Conservation (phyloP, 345 rosid genomes). For the Eucalyptus sideroxylon region DNA sequence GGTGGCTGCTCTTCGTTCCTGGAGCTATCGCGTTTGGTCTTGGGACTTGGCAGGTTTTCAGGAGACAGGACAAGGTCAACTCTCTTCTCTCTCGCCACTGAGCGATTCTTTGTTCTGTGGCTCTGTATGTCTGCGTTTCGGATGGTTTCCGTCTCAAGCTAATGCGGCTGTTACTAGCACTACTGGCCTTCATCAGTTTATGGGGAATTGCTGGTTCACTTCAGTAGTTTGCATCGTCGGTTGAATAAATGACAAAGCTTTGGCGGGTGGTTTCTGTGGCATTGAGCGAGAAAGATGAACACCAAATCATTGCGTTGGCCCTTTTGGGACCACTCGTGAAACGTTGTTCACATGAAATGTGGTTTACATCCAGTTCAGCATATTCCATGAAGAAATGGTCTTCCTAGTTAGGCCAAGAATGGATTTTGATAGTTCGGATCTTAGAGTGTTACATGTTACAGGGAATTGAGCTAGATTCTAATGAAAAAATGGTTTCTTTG, state of each 20-base stretch:
- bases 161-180: not conserved
- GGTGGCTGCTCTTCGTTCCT: conserved; percentile 69
- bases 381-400: not conserved
- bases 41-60: conserved; percentile 93
- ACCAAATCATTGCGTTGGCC: not conserved
- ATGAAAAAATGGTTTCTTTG: not conserved
- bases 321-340: not conserved
- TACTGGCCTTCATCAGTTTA: not conserved
- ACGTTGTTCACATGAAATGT: not conserved
- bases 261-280: not conserved
- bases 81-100: not conserved
- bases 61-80: conserved; percentile 85
- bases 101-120: not conserved
- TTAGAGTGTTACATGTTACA: not conserved
- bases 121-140: not conserved
- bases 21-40: conserved; percentile 92
- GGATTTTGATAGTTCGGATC: not conserved
- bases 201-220: not conserved
- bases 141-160: not conserved
- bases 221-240: not conserved
- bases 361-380: not conserved
- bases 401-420: not conserved
- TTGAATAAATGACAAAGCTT: not conserved
- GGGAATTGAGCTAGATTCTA: not conserved
- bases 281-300: not conserved